Evolutionary conservation across 129 eudicot genomes (phyloP), one percentile per base, ranked within the genome.

Genomic region (Saposhnikovia divaricata): DNA sequence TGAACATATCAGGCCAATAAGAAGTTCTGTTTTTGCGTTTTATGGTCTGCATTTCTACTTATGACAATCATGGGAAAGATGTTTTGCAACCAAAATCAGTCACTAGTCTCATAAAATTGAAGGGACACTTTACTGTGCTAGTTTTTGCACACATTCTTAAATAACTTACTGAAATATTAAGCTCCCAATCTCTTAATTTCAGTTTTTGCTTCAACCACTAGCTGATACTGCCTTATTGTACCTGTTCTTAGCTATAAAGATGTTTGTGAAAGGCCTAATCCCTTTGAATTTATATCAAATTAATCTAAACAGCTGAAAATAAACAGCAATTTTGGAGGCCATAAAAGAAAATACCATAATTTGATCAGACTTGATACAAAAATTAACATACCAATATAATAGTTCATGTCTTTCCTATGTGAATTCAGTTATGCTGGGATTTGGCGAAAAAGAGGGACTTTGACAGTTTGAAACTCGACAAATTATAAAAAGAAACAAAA

Each of bases 51-150:
- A 38, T 4, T 72, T 39, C 21, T 72, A 40, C 43, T 71, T 25
- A 9, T 39, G 76, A 19, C 50, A 39, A 72, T 40, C 34, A 40
- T 72, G 21, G 76, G 11, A 39, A 72, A 1, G 34, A 44, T 72
- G 28, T 21, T 72, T 42, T 42, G 76, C 76, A 38, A 23, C 76
- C 28, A 72, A 72, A 72, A 18, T 42, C 21, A 72, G 77, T 53
- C 77, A 73, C 53, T 73, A 73, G 77, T 40, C 38, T 16, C 27
- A 3, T 70, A 16, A 38, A 37, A 5, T 70, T n/a, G 15, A 21
- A 40, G 25, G 76, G 16, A 70, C 40, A 39, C 46, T 21, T 38
- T 2, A 70, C n/a, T 38, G 25, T 19, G 75, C 27, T 38, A 38
- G 47, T 28, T 71, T 38, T 71, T 71, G 27, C 76, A 38, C 76